Evolutionary conservation across 495 filamentous ascomycete species (phyloP).

Genomic region (Aspergillus biplanus): DNA sequence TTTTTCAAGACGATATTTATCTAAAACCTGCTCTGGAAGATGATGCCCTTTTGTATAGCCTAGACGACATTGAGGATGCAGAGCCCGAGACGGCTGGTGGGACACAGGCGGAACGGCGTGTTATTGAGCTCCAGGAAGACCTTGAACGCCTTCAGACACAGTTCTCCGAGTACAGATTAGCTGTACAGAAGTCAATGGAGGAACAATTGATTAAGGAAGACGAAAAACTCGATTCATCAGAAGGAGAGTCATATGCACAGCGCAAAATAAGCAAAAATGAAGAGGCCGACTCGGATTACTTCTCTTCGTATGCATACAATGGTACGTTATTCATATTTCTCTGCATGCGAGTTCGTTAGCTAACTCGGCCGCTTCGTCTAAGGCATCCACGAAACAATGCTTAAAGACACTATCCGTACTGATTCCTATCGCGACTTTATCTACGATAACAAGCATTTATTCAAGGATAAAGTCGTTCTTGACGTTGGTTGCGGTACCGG

Average conservation of each 20-base stretch:
- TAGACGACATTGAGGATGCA: conserved; percentile 70
- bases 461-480: conserved; percentile 86
- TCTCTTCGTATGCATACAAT: conserved; percentile 79
- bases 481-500: conserved; percentile 94
- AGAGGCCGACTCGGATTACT: conserved; percentile 67
- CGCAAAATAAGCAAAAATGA: conserved; percentile 30
- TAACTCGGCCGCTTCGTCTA: conserved; percentile 15
- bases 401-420: conserved; percentile 73
- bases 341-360: conserved; percentile 14
- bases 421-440: conserved; percentile 73
- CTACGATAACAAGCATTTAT: conserved; percentile 84
- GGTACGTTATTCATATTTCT: conserved; percentile 45
- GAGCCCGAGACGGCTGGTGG: conserved; percentile 27
- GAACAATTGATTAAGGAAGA: conserved; percentile 63
- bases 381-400: conserved; percentile 93
- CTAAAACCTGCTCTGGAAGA: conserved; percentile 87
- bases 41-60: conserved; percentile 79
- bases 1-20: conserved; percentile 74
- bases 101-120: conserved; percentile 54
- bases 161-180: conserved; percentile 70
- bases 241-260: conserved; percentile 21
- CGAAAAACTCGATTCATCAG: conserved; percentile 34
- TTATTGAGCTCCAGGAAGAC: conserved; percentile 70
- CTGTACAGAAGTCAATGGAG: conserved; percentile 72
- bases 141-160: conserved; percentile 65